phyloP scores from a whole-genome alignment of 202 grass and related monocot species.

The Elaeis oleifera region DNA sequence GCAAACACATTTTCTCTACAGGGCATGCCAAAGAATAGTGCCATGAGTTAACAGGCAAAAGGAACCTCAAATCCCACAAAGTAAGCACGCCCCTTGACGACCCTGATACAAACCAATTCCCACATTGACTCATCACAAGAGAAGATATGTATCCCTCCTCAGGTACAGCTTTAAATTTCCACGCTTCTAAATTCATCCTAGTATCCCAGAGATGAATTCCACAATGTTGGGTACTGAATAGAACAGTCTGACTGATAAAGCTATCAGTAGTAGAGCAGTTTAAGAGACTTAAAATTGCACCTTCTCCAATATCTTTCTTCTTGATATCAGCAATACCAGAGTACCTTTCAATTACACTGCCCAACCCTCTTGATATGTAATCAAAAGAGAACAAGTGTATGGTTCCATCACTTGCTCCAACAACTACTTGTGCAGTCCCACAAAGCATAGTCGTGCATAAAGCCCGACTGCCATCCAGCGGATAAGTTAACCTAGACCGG shows the following conservation, averaged over 20 bases:
- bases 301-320: conserved; percentile 76
- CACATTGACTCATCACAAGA: conserved; percentile 79
- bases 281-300: conserved; percentile 64
- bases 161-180: conserved; percentile 65
- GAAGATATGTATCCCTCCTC: conserved; percentile 75
- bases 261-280: conserved; percentile 59
- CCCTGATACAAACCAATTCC: conserved; percentile 96
- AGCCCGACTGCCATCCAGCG: conserved; percentile 59
- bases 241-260: conserved; percentile 57
- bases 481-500: conserved; percentile 89
- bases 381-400: conserved; percentile 90
- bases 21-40: conserved; percentile 64
- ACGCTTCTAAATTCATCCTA: conserved; percentile 63
- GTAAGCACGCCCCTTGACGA: conserved; percentile 91
- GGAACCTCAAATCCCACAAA: conserved; percentile 93
- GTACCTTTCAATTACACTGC: conserved; percentile 69
- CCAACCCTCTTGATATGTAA: conserved; percentile 57
- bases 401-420: conserved; percentile 66
- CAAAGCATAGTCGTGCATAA: conserved; percentile 76
- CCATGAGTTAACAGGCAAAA: conserved; percentile 97
- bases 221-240: conserved; percentile 80
- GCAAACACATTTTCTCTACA: conserved; percentile 88
- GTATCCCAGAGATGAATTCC: conserved; percentile 87
- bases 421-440: conserved; percentile 63
- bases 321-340: conserved; percentile 74